Percentiles rank a stretch among this genome's conserved stretches.
Evolutionary conservation across 2,329 filamentous ascomycete species (phyloP).

Genomic region (Fusarium sp.): DNA sequence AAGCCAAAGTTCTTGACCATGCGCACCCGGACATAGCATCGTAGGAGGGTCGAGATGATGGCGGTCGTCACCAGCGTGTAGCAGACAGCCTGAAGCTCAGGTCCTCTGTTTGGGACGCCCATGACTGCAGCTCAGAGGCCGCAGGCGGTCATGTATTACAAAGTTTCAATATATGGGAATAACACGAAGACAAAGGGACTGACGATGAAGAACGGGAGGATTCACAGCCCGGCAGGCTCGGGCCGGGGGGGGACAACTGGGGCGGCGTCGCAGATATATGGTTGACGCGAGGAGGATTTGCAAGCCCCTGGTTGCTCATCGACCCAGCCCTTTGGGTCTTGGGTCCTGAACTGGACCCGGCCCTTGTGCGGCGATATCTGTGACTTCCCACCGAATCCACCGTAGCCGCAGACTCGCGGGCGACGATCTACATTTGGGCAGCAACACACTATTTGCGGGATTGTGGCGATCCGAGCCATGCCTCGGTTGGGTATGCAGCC

Average conservation of each 20-base stretch:
- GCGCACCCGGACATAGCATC: slow-evolving; percentile 53
- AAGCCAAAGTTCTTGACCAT: slow-evolving; percentile 58
- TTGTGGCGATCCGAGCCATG: slow-evolving; percentile 2
- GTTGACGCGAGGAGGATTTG: slow-evolving; percentile 10
- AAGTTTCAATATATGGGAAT: slow-evolving; percentile 1
- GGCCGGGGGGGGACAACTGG: slow-evolving; percentile 28
- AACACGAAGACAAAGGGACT: slow-evolving; percentile 10
- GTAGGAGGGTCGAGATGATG: slow-evolving; percentile 48
- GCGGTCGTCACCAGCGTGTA: slow-evolving; percentile 50
- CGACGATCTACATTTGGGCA: slow-evolving; percentile 29
- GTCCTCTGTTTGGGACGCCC: slow-evolving; percentile 52
- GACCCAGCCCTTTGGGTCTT: slow-evolving; percentile 26
- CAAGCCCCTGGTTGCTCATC: slow-evolving; percentile 1
- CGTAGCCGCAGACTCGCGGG: slow-evolving; percentile 3
- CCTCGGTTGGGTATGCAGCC: slow-evolving; percentile 20
- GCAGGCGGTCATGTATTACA: slow-evolving; percentile 1
- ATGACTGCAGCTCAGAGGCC: slow-evolving; percentile 30
- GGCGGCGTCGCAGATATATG: slow-evolving; percentile 36
- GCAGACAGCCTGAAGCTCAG: slow-evolving; percentile 53
- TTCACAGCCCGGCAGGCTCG: slow-evolving; percentile 30
- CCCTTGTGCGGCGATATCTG: slow-evolving; percentile 17
- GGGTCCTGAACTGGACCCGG: slow-evolving; percentile 16
- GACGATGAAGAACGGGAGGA: slow-evolving; percentile 30
- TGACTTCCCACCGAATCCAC: slow-evolving; percentile 28
- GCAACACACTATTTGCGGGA: slow-evolving; percentile 23